Conservation (phyloP, 129 eudicot species). For the Tagetes erecta region DNA sequence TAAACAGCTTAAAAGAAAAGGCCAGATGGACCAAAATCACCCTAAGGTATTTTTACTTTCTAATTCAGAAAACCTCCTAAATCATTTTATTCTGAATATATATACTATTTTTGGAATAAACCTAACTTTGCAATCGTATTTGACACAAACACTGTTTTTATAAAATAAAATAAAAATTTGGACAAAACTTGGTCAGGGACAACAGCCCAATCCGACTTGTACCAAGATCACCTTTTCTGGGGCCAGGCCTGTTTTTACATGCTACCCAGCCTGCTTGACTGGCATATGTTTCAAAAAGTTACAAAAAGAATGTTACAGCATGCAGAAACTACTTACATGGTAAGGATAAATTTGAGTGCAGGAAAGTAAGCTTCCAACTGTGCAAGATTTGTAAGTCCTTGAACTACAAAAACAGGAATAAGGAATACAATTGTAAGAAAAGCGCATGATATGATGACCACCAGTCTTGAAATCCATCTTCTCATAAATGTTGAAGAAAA, state of each 20-base stretch:
- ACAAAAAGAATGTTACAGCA: not conserved
- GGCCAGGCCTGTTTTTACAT: not conserved
- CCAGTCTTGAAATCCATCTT: conserved; percentile 59
- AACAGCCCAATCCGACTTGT: not conserved
- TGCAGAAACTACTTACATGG: conserved; percentile 39
- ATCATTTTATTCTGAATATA: not conserved
- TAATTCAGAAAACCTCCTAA: not conserved
- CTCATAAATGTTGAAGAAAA: conserved; percentile 59
- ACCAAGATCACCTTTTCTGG: not conserved
- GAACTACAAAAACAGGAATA: conserved; percentile 59
- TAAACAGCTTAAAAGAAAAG: not conserved
- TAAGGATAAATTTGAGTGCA: conserved; percentile 40
- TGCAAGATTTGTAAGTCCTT: conserved; percentile 64
- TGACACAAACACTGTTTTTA: not conserved
- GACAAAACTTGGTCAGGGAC: not conserved
- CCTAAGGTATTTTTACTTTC: too few relatives aligned
- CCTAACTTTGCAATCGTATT: not conserved
- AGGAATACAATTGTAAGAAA: conserved; percentile 51
- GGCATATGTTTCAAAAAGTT: not conserved
- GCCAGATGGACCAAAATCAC: not conserved
- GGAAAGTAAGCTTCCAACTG: conserved; percentile 66
- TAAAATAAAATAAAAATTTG: not conserved
- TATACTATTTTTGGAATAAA: not conserved
- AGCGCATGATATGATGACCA: conserved; percentile 38
- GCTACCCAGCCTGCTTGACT: not conserved